phyloP scores from a whole-genome alignment of 176 grass and related monocot genomes.

The Puccinellia tenuiflora region DNA sequence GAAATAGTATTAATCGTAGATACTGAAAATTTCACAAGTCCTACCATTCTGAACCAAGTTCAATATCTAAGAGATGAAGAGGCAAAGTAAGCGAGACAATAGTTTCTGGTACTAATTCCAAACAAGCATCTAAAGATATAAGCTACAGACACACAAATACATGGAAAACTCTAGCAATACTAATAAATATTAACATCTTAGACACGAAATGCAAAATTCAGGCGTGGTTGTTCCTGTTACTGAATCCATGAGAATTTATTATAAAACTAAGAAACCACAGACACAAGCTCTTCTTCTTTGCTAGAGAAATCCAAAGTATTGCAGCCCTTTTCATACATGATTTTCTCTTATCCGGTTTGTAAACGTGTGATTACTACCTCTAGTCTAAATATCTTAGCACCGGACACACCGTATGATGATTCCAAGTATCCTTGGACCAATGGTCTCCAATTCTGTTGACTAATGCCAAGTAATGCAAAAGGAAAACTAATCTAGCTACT shows the following conservation, averaged over 20 bases:
- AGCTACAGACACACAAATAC: background rate
- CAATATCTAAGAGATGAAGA: background rate
- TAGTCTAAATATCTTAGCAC: background rate
- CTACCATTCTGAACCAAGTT: background rate
- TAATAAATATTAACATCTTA: background rate
- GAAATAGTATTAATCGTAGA: background rate
- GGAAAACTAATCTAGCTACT: too few relatives aligned
- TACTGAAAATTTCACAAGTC: background rate
- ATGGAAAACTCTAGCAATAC: background rate
- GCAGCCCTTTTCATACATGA: background rate
- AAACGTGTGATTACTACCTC: background rate
- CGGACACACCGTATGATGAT: background rate
- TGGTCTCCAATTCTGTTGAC: background rate
- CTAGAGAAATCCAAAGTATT: too few relatives aligned
- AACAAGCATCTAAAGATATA: background rate
- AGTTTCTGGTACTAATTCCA: background rate
- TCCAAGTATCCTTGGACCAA: background rate
- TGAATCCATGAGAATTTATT: background rate
- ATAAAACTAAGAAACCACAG: background rate
- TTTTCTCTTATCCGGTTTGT: background rate
- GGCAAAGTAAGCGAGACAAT: background rate
- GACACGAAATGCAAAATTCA: background rate
- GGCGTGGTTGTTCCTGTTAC: too few relatives aligned
- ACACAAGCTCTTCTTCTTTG: background rate
- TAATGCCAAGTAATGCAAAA: background rate